Conservation (phyloP, 73 alveolate genomes). For the Durusdinium trenchii region DNA sequence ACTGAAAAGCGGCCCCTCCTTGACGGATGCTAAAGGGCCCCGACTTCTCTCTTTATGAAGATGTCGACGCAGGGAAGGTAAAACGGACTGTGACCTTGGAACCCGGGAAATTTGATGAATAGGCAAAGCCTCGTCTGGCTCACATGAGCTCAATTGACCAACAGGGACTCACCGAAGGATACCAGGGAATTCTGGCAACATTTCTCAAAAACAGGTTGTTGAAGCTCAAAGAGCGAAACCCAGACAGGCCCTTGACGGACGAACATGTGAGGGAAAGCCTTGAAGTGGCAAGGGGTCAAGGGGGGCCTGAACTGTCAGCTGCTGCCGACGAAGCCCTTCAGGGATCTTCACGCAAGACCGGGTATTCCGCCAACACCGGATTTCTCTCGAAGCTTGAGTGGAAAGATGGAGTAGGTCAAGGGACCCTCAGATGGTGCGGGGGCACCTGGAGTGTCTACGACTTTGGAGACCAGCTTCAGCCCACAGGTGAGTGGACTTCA, state of each 20-base stretch:
- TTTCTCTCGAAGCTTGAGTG: neutral
- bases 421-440: neutral
- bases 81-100: neutral
- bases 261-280: neutral
- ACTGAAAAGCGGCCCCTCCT: too few relatives aligned
- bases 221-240: neutral
- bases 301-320: neutral
- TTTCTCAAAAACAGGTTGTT: neutral
- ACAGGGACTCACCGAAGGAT: neutral
- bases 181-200: neutral
- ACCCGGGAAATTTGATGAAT: neutral
- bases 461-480: neutral
- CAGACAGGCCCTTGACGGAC: neutral
- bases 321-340: neutral
- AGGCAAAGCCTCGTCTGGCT: neutral
- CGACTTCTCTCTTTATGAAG: neutral
- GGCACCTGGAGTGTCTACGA: neutral
- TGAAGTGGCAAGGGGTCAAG: neutral
- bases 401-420: neutral
- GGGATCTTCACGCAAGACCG: neutral
- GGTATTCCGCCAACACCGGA: neutral
- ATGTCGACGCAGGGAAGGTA: neutral
- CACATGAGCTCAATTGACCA: neutral
- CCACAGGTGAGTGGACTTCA: neutral
- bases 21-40: too few relatives aligned